Evolutionary conservation across 2,329 filamentous ascomycete genomes (phyloP).

Genomic region (Tolypocladium nubicola): DNA sequence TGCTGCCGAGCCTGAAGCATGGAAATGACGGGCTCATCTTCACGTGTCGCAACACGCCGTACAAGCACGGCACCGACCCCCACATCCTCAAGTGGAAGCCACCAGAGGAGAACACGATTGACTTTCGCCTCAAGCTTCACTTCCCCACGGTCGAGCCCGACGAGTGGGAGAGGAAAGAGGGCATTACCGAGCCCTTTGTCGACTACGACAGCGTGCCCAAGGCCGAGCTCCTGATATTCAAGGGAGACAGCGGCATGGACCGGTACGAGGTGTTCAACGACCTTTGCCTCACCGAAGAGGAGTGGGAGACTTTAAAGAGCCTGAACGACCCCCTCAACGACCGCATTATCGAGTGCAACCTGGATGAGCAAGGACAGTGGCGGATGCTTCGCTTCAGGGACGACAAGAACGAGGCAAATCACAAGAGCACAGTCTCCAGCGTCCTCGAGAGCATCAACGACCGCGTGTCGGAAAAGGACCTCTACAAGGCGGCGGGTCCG

Average conservation of each 20-base stretch:
- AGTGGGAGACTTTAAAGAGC: conserved; percentile 76
- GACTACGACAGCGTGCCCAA: conserved; percentile 75
- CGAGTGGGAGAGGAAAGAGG: conserved; percentile 56
- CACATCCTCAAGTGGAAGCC: conserved; percentile 99
- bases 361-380: conserved; percentile 68
- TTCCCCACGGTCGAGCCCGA: conserved; percentile 66
- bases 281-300: conserved; percentile 59
- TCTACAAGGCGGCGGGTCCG: conserved; percentile 55
- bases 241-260: conserved; percentile 42
- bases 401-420: conserved; percentile 87
- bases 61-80: conserved; percentile 81
- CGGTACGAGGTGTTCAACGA: conserved; percentile 55
- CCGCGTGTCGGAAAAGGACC: conserved; percentile 70
- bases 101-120: conserved; percentile 86
- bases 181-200: conserved; percentile 47
- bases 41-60: conserved; percentile 80
- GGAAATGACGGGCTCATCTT: conserved; percentile 97
- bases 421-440: conserved; percentile 71
- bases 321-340: conserved; percentile 70
- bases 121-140: conserved; percentile 70
- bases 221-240: conserved; percentile 62
- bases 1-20: conserved; percentile 75
- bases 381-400: conserved; percentile 82
- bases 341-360: conserved; percentile 80
- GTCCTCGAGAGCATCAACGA: conserved; percentile 87